phyloP scores from a whole-genome alignment of 805 yeast species.

The Nakazawaea wyomingensis region DNA sequence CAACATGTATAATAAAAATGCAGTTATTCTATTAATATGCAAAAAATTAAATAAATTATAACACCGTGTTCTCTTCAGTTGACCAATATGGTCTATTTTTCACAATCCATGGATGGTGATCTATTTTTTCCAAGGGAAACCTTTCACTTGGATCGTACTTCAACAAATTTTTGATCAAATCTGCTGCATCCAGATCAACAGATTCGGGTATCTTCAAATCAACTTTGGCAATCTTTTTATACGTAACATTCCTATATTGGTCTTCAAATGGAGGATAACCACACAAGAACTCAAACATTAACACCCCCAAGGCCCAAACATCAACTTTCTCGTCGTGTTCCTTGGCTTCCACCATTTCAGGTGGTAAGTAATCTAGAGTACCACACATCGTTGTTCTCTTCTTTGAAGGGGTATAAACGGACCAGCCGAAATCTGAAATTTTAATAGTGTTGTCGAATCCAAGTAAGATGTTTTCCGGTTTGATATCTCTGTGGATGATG shows the following conservation, averaged over 20 bases:
- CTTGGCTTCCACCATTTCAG: slow-evolving; percentile 85
- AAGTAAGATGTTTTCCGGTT: slow-evolving; percentile 86
- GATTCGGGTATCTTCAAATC: slow-evolving; percentile 70
- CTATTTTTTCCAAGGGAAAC: slow-evolving; percentile 53
- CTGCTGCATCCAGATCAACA: slow-evolving; percentile 70
- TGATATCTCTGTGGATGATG: slow-evolving; percentile 87
- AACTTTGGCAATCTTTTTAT: slow-evolving; percentile 70
- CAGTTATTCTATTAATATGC: background rate
- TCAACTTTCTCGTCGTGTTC: slow-evolving; percentile 79
- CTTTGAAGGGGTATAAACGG: slow-evolving; percentile 58
- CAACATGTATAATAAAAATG: too few relatives aligned
- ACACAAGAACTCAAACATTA: slow-evolving; percentile 78
- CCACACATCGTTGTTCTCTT: slow-evolving; percentile 87
- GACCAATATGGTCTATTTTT: slow-evolving; percentile 63
- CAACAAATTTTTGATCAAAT: slow-evolving; percentile 59
- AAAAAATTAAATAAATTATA: background rate
- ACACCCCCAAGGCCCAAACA: slow-evolving; percentile 88
- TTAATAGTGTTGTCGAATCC: slow-evolving; percentile 74
- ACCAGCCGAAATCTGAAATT: slow-evolving; percentile 95
- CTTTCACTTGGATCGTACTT: slow-evolving; percentile 68
- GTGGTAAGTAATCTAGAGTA: slow-evolving; percentile 89
- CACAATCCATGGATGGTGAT: slow-evolving; percentile 78
- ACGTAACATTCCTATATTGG: slow-evolving; percentile 68
- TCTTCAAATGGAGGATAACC: slow-evolving; percentile 95
- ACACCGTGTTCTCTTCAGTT: slow-evolving; percentile 1